A percentile compares a stretch with the other conserved stretches of the same genome.
phyloP scores from a whole-genome alignment of 768 basidiomycete species.

The Lactarius quietus region DNA sequence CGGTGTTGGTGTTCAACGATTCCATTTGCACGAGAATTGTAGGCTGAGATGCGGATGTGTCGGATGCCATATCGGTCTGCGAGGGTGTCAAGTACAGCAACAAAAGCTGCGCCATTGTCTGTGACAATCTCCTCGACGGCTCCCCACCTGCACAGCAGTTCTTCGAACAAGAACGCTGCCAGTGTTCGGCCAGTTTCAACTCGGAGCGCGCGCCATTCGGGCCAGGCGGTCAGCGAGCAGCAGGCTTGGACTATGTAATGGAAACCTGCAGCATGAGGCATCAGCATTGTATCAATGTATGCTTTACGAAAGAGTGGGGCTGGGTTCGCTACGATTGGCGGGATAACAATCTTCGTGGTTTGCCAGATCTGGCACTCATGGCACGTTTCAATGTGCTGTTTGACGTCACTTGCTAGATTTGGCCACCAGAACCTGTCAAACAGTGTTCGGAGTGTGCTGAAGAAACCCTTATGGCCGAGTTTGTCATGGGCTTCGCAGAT shows the following conservation, averaged over 20 bases:
- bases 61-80: conserved; percentile 31
- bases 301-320: conserved; percentile 11
- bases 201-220: background rate
- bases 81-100: background rate
- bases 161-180: background rate
- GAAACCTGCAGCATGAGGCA: conserved; percentile 36
- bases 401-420: conserved; percentile 22
- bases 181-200: conserved; percentile 29
- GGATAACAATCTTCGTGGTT: conserved; percentile 26
- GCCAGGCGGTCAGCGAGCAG: conserved; percentile 34
- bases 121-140: background rate
- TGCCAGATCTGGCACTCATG: conserved; percentile 38
- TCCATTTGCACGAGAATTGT: conserved; percentile 44
- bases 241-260: conserved; percentile 38
- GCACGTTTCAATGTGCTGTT: conserved; percentile 33
- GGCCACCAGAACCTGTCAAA: conserved; percentile 31
- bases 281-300: conserved; percentile 41
- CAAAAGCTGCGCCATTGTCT: background rate
- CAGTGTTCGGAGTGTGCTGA: conserved; percentile 12
- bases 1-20: conserved; percentile 34
- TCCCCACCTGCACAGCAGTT: background rate
- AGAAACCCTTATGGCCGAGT: conserved; percentile 25
- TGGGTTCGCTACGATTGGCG: conserved; percentile 25
- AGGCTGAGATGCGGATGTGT: conserved; percentile 40
- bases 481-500: conserved; percentile 22